Evolutionary conservation across 768 basidiomycete species (phyloP), one percentile per base, ranked within the genome.

Genomic region (Tylopilus felleus): DNA sequence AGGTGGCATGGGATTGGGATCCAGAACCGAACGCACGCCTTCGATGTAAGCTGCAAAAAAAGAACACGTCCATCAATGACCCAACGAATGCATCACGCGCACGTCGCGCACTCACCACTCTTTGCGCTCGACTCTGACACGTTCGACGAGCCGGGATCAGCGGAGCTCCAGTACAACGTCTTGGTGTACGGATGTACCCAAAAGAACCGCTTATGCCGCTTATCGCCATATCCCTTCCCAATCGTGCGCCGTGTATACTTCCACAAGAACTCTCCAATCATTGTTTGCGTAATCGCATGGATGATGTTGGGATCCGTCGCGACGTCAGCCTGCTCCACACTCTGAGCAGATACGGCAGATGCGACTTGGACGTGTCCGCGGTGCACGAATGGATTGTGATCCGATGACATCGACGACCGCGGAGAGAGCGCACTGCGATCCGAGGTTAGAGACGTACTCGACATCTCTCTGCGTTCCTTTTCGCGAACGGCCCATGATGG

Each of bases 121-220:
- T 97, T 98, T 14, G 96, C 91, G 68, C 88, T 95, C 8, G 92
- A 92, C 74, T 98, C 94, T 1, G 87, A 83, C 17, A 93, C 90
- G 61, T 85, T 85, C 36, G 83, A 82, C 23, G 91, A 90, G 27
- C 93, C 94, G 47, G 96, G 97, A 73, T 98, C 96, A 10, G 86
- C 84, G 17, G 90, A 87, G 65, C 92, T 93, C 97, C 97, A 99
- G 71, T 98, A 98, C 54, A 99, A 65, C 5, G 94, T 98, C 76
- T 92, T 93, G 38, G 95, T 98, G 69, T 98, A 99, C 19, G 97
- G 97, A 72, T 98, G 96, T n/a, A 99, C 86, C 97, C 97, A 99
- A 80, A 98, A 97, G 84, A 94, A 99, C 35, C 97, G 80, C 70
- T 84, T 86, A 72, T 99, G 97, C 48, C 95, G 77, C 68, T 83